These are phyloP conservation scores for Nemania sp. DNA, from an alignment of 2,329 filamentous ascomycete species.

Conservation along the genomic window DNA sequence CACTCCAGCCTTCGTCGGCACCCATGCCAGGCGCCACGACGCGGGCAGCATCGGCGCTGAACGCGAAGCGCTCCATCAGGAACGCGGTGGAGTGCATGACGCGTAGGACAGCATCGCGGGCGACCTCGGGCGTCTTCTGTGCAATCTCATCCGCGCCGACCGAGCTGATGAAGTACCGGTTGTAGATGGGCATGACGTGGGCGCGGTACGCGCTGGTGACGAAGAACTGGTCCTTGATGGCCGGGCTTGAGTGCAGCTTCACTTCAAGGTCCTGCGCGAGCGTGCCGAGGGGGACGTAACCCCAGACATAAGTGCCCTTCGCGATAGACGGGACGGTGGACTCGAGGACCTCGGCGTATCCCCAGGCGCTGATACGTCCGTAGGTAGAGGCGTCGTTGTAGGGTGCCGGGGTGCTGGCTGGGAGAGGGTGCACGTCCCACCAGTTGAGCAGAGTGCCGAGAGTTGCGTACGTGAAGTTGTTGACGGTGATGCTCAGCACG, in stretches of 20 bases:
- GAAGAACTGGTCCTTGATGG: constrained; percentile 50
- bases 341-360: constrained; percentile 58
- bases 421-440: constrained; percentile 61
- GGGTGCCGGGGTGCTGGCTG: constrained; percentile 49
- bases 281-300: constrained; percentile 58
- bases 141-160: constrained; percentile 40
- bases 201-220: constrained; percentile 54
- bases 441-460: constrained; percentile 48
- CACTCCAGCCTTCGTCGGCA: constrained; percentile 43
- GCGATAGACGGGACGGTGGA: constrained; percentile 53
- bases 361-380: constrained; percentile 63
- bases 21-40: constrained; percentile 40
- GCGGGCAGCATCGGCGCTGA: constrained; percentile 44
- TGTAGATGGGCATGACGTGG: constrained; percentile 58
- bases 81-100: constrained; percentile 50
- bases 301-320: constrained; percentile 54
- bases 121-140: constrained; percentile 38
- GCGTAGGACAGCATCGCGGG: constrained; percentile 44
- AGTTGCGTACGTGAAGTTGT: constrained; percentile 53
- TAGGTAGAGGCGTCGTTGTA: constrained; percentile 55
- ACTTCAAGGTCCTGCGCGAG: constrained; percentile 55
- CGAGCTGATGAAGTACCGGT: constrained; percentile 53
- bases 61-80: constrained; percentile 51
- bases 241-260: constrained; percentile 32
- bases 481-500: constrained; percentile 50